Evolutionary conservation across 164 flowering plant species (phyloP), one percentile per base, ranked within the genome.

Genomic region (grape (Vitis vinifera)): DNA sequence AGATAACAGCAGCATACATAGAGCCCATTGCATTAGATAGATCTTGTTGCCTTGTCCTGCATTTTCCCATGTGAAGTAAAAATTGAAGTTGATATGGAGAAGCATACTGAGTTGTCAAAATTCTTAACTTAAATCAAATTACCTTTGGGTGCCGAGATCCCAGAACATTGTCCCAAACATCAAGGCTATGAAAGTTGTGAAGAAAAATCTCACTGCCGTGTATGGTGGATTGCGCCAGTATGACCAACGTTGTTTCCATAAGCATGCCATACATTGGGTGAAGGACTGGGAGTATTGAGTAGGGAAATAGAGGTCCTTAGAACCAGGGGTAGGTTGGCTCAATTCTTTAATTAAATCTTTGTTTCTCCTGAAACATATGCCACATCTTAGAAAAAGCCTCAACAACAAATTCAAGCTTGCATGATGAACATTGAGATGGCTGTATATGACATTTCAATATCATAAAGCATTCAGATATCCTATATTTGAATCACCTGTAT

Each of bases 201-300:
- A 85, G 47, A 85, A 65, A 67, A 82, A 66, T 65, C 91, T 72
- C 29, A 84, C 83, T 14, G 87, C 86, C 48, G 81, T 85, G 68
- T 85, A 87, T 23, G 76, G 72, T 16, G 89, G 85, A 58, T 85
- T 87, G 7, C 86, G 79, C 91, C 88, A 85, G 62, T 85, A 85
- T 16, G 86, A 81, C 78, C 62, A 53, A 52, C 74, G 74, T 61
- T 81, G 87, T 70, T 87, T 87, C 86, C 86, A 87, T 12, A 87
- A 70, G 81, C 91, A 85, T 12, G 87, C 89, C 9, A 69, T 9
- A 74, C 84, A 87, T 52, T 85, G 91, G 6, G 65, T 72, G 70
- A 74, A 82, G 2, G 91, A 64, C 37, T 82, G 87, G 2, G 89
- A 78, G 55, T 79, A 83, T 53, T 76, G 78, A 49, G 85, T 76